phyloP scores from a whole-genome alignment of 2,329 filamentous ascomycete species.

The Paecilomyces fulvus region DNA sequence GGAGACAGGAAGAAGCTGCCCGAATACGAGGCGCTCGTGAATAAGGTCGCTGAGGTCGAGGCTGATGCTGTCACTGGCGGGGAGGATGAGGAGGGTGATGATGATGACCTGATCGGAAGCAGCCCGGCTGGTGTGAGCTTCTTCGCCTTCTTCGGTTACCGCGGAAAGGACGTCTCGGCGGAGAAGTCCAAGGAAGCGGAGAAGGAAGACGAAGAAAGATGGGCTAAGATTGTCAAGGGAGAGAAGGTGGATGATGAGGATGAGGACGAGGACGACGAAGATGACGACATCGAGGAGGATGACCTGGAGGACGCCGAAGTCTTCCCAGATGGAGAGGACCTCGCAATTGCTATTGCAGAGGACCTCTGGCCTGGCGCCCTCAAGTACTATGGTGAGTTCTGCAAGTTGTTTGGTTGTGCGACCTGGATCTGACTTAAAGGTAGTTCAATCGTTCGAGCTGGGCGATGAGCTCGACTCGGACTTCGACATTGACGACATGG shows the following conservation, averaged over 20 bases:
- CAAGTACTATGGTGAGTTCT: conserved; percentile 75
- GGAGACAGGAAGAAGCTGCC: conserved; percentile 46
- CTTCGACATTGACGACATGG: conserved; percentile 56
- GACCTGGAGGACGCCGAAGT: conserved; percentile 67
- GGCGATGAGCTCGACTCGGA: conserved; percentile 52
- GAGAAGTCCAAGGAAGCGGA: conserved; percentile 60
- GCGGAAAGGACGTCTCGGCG: conserved; percentile 58
- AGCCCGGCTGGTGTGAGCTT: conserved; percentile 65
- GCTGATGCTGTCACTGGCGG: conserved; percentile 22
- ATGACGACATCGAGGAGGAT: conserved; percentile 52
- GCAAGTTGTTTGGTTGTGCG: background rate
- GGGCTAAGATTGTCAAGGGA: conserved; percentile 41
- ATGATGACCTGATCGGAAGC: conserved; percentile 30
- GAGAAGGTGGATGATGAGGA: conserved; percentile 42
- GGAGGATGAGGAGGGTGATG: conserved; percentile 28
- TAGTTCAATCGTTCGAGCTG: conserved; percentile 63
- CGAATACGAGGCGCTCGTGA: conserved; percentile 45
- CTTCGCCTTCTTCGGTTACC: conserved; percentile 84
- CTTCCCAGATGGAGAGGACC: conserved; percentile 76
- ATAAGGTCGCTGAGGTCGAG: conserved; percentile 38
- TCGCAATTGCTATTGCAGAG: conserved; percentile 73
- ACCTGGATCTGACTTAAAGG: conserved; percentile 27
- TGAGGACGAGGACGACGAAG: conserved; percentile 37
- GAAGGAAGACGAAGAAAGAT: conserved; percentile 53
- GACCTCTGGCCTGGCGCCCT: conserved; percentile 84